Percentiles rank a stretch among this genome's conserved stretches.
phyloP scores from a whole-genome alignment of 495 filamentous ascomycete genomes.

The Chaetomium tenue region DNA sequence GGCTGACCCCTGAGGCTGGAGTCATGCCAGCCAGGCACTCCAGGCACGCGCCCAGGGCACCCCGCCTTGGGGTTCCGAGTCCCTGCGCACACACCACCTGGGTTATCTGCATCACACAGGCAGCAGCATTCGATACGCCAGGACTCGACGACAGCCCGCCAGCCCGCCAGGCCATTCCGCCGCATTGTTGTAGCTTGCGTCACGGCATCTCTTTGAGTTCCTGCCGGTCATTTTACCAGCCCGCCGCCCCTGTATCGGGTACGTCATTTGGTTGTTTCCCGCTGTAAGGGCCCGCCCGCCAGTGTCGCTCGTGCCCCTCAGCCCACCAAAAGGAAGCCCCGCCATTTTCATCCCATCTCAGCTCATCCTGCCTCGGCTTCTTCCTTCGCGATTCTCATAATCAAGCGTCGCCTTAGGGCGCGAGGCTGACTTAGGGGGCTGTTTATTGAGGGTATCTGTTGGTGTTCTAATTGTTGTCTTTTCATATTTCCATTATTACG shows the following conservation, averaged over 20 bases:
- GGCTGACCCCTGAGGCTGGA: conserved; percentile 7
- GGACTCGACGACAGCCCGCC: neutral
- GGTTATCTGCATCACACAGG: conserved; percentile 6
- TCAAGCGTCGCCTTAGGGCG: neutral
- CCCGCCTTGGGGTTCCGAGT: conserved; percentile 1
- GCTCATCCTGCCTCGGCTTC: neutral
- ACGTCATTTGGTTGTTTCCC: neutral
- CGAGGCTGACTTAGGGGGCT: conserved; percentile 1
- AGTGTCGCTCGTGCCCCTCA: neutral
- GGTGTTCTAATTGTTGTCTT: neutral
- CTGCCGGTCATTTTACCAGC: neutral
- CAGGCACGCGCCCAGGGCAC: neutral
- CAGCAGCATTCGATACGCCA: conserved; percentile 22
- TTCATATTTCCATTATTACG: neutral
- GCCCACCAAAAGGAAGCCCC: neutral
- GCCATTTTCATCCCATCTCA: neutral
- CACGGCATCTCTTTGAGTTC: neutral
- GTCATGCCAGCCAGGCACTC: neutral
- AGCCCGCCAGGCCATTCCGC: neutral
- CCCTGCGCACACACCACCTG: conserved; percentile 9
- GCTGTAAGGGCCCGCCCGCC: neutral
- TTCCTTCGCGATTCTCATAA: neutral
- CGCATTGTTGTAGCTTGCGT: conserved; percentile 2
- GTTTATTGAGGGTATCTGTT: neutral
- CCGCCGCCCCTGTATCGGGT: too few relatives aligned